Evolutionary conservation across 2,329 filamentous ascomycete genomes (phyloP), one percentile per base, ranked within the genome.

Genomic region (Chaetomium strumarium): DNA sequence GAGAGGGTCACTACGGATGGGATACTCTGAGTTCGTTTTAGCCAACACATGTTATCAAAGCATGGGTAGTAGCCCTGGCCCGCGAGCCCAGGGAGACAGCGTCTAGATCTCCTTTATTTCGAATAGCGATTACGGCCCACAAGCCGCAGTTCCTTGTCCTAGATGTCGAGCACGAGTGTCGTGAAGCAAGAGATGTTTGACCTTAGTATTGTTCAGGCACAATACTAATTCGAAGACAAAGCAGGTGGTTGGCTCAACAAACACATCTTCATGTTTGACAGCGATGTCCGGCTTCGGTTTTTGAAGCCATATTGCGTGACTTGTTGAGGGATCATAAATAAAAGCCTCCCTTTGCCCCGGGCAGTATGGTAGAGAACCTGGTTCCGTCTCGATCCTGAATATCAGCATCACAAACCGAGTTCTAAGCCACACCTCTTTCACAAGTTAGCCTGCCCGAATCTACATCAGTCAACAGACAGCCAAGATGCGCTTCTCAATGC

Each of bases 401-500:
- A 24, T 16, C 45, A 39, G 8, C 13, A 37, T 33, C 29, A 2
- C 16, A 24, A 7, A 4, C 19, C 9, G 8, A 34, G 30, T 12
- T 16, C 19, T 29, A 13, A 14, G 8, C 20, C 19, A 46, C 7
- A 10, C 33, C 33, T 14, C 33, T 34, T 14, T 14, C 33, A 10
- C 13, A 34, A 34, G 33, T 14, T 10, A 10, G 3, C 3, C 33
- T 10, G 33, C 12, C 13, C 33, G 11, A 14, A 4, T 12, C 3
- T 10, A n/a, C 33, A 5, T 34, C 10, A 4, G 33, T 14, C n/a
- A 37, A 16, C 34, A n/a, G 44, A 20, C 34, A 44, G 9, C 10
- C 41, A 54, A 44, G 17, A 52, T 52, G 51, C 24, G 14, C 17
- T 52, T 48, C 39, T 48, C 51, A 24, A 16, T 46, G 20, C 29